Base-by-base conservation (phyloP, 306 rosid genomes). In the Cucurbita maxima region DNA sequence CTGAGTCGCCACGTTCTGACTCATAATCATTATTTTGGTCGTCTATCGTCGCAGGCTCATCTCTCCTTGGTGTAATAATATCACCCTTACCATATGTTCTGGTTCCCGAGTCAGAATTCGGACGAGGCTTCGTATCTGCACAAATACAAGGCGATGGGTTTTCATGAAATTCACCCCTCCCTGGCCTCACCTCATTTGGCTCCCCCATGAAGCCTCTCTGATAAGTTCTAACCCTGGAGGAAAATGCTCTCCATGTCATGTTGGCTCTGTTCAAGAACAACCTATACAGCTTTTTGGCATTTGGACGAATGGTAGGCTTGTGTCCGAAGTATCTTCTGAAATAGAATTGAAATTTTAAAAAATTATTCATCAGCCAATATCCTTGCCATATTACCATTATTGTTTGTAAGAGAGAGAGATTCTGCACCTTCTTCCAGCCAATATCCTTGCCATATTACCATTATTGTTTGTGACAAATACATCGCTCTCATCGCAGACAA, bases 281-380 rank as follows among this genome's bases (percentile, higher is more conserved):
- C 37, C 90, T 84, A 60, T 86, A 91, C 41, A 91, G 88, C 68
- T 95, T 95, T 82, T 95, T 95, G 71, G 92, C 92, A 85, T 95
- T 95, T 69, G 99, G 99, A 72, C 99, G 99, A 77, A 95, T 88
- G 50, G 99, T 95, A 40, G 99, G 99, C 81, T 95, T 95, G 84
- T 95, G 99, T 67, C 97, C 97, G 73, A 86, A 89, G 85, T 91
- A 95, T 81, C 97, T 86, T 95, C 99, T 94, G 81, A 75, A 73
- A 79, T 77, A 80, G 60, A 77, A 44, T 30, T 72, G 48, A 61
- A 75, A 63, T 44, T 76, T 77, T 75, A 66, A 38, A 53, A 67
- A 43, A 12, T 66, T 67, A 67, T 19, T 20, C 40, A 45, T 43
- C 99, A 5, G 99, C 99, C 80, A 95, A 77, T 79, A 95, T 95